Conservation (phyloP, 106 monocot genomes). For the Dendrobium huoshanense region DNA sequence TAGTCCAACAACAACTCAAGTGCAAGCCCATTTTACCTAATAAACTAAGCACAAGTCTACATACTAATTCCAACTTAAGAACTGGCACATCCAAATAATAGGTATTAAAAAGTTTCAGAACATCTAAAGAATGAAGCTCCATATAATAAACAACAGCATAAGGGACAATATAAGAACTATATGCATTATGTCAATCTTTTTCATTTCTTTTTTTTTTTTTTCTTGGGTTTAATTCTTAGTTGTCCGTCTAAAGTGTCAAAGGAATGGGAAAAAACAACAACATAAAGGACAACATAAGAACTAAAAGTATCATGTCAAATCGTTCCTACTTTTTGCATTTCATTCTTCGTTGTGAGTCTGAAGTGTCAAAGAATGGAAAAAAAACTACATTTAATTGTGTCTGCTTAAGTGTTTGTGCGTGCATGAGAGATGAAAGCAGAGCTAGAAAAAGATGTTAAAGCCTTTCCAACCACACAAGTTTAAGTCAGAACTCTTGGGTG, state of each 20-base stretch:
- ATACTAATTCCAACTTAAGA: not conserved
- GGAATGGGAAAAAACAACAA: not conserved
- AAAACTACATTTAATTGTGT: too few species aligned
- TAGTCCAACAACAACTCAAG: not conserved
- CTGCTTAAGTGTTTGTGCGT: too few species aligned
- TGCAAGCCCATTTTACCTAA: not conserved
- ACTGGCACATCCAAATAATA: not conserved
- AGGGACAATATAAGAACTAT: too few species aligned
- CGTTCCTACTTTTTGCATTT: not conserved
- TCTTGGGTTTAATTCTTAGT: not conserved
- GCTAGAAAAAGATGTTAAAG: not conserved
- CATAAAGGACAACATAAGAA: not conserved
- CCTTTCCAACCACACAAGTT: not conserved
- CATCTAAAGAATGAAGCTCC: too few species aligned
- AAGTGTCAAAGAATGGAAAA: not conserved
- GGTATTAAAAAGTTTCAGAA: not conserved
- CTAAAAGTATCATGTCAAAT: not conserved
- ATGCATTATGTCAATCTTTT: not conserved
- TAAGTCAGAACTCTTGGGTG: not conserved
- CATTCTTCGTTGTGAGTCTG: not conserved
- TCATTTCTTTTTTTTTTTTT: too few species aligned
- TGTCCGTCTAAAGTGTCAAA: not conserved
- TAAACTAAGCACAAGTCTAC: not conserved
- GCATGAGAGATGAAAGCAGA: not conserved
- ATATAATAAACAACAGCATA: too few species aligned